These are phyloP conservation scores for Cornus suecica DNA, from an alignment of 148 eudicot species.

Conservation along the genomic window DNA sequence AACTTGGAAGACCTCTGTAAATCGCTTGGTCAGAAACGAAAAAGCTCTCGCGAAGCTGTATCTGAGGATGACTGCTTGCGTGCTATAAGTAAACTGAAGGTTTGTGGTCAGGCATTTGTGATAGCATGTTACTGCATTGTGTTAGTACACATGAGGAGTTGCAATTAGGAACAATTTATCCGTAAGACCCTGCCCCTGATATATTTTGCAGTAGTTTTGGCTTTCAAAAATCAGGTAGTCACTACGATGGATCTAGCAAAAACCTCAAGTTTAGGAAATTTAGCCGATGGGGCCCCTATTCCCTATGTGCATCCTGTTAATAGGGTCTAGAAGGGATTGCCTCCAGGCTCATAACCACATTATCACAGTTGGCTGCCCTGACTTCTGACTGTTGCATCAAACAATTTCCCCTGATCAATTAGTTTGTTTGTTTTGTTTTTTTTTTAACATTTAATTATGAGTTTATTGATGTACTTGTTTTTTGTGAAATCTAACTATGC, in stretches of 20 bases:
- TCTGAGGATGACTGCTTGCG: slow-evolving; percentile 97
- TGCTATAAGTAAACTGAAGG: slow-evolving; percentile 98
- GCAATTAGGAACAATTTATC: background rate
- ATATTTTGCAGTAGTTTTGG: background rate
- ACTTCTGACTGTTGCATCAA: too few relatives aligned
- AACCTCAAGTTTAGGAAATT: too few relatives aligned
- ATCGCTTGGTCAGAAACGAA: slow-evolving; percentile 65
- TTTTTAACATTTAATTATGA: too few relatives aligned
- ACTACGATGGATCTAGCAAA: background rate
- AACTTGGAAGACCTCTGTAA: slow-evolving; percentile 83
- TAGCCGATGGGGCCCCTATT: background rate
- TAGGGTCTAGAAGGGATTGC: too few relatives aligned
- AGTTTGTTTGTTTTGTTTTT: too few relatives aligned
- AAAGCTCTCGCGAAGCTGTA: slow-evolving; percentile 84
- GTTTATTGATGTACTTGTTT: too few relatives aligned
- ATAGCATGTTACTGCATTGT: background rate
- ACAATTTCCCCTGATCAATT: too few relatives aligned
- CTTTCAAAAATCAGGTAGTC: background rate
- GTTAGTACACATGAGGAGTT: background rate
- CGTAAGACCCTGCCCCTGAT: background rate
- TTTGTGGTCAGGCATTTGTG: slow-evolving; percentile 14
- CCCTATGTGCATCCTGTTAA: too few relatives aligned
- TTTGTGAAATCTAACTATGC: too few relatives aligned
- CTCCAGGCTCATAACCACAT: too few relatives aligned
- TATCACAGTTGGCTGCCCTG: too few relatives aligned